phyloP scores from a whole-genome alignment of 805 yeast species.

The Saccharomyces kudriavzevii region DNA sequence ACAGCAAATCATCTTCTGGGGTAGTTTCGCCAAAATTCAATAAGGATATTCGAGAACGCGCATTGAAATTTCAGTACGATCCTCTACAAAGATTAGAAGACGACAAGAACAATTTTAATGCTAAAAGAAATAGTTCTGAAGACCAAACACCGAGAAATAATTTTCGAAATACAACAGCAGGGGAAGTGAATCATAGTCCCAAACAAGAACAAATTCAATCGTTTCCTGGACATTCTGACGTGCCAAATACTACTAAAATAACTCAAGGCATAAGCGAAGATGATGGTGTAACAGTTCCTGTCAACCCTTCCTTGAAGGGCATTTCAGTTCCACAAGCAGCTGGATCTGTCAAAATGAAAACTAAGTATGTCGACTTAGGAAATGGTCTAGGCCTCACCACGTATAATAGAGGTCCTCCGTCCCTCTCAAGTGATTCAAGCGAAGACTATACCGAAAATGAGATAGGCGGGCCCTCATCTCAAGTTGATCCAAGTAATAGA shows the following conservation, averaged over 20 bases:
- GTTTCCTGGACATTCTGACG: not conserved
- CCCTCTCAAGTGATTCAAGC: constrained; percentile 30
- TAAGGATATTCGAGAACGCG: constrained; percentile 13
- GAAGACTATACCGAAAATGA: constrained; percentile 19
- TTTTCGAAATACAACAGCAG: not conserved
- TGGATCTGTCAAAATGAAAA: not conserved
- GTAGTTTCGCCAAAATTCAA: constrained; percentile 41
- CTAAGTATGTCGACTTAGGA: constrained; percentile 26
- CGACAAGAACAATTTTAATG: not conserved
- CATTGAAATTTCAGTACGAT: constrained; percentile 1
- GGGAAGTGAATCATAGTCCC: not conserved
- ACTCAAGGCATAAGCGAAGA: not conserved
- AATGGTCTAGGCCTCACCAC: constrained; percentile 31
- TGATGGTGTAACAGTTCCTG: not conserved
- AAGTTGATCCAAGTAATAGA: constrained; percentile 4
- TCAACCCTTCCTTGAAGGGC: not conserved
- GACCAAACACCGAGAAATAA: not conserved
- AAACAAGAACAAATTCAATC: not conserved
- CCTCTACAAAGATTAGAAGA: not conserved
- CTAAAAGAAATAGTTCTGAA: not conserved
- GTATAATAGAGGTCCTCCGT: constrained; percentile 34
- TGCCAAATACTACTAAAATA: not conserved
- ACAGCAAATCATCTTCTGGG: constrained; percentile 50
- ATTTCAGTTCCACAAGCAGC: not conserved
- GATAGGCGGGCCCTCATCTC: constrained; percentile 12